Evolutionary conservation across 2,329 filamentous ascomycete species (phyloP).

Genomic region (Aspergillus transmontanensis): DNA sequence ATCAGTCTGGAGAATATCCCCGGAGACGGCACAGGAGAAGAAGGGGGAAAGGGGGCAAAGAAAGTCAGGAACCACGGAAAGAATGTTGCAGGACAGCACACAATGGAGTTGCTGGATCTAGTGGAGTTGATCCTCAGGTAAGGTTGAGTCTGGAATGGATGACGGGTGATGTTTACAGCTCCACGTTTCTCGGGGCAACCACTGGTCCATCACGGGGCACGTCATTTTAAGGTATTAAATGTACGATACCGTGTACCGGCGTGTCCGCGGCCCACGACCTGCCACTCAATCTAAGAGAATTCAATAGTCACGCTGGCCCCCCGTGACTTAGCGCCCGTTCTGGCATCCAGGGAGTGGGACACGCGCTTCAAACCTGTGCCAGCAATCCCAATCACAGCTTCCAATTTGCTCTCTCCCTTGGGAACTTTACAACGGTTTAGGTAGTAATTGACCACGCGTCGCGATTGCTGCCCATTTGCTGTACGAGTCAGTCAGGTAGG

Average conservation of each 20-base stretch:
- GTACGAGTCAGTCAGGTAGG: background rate
- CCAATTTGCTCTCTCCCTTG: background rate
- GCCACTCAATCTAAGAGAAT: background rate
- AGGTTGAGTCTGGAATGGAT: slow-evolving; percentile 19
- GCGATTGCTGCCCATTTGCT: background rate
- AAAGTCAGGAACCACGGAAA: slow-evolving; percentile 8
- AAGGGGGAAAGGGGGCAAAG: slow-evolving; percentile 10
- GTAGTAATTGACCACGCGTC: background rate
- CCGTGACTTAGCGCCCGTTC: background rate
- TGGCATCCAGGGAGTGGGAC: background rate
- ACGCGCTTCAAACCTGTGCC: background rate
- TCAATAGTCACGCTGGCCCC: background rate
- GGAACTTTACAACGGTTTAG: background rate
- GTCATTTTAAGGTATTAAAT: background rate
- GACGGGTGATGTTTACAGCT: slow-evolving; percentile 28
- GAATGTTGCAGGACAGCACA: slow-evolving; percentile 7
- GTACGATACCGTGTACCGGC: too few species aligned
- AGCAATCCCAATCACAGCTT: background rate
- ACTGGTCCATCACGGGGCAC: slow-evolving; percentile 13
- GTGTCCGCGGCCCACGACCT: background rate
- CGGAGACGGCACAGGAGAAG: background rate
- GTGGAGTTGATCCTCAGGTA: slow-evolving; percentile 23
- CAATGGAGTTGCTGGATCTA: slow-evolving; percentile 23
- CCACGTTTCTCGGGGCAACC: slow-evolving; percentile 34
- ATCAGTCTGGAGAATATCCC: slow-evolving; percentile 9